A percentile compares a stretch with the other conserved stretches of the same genome.
Evolutionary conservation across 2,329 filamentous ascomycete genomes (phyloP).

Genomic region (Nothomitra cinnamomea): DNA sequence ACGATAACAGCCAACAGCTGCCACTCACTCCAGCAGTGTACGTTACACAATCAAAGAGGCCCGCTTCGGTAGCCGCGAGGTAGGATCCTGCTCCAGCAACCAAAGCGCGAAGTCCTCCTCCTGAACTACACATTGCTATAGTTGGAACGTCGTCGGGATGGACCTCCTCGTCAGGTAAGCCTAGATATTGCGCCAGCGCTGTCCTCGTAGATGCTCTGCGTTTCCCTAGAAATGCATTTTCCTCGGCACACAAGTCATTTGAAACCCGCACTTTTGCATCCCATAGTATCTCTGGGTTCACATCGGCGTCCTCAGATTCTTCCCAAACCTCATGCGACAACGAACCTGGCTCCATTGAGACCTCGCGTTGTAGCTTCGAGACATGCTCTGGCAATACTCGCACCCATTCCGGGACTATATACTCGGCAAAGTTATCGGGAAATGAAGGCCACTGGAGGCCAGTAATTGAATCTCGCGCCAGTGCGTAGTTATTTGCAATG

Average conservation of each 20-base stretch:
- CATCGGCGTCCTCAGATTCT: slow-evolving; percentile 67
- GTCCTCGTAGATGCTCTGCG: slow-evolving; percentile 51
- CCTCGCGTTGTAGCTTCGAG: slow-evolving; percentile 68
- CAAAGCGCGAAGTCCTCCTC: slow-evolving; percentile 75
- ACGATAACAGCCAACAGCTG: slow-evolving; percentile 82
- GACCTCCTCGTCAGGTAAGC: slow-evolving; percentile 61
- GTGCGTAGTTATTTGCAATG: slow-evolving; percentile 32
- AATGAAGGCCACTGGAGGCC: slow-evolving; percentile 27
- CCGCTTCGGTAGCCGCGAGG: slow-evolving; percentile 66
- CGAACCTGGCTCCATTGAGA: slow-evolving; percentile 75
- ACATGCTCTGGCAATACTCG: slow-evolving; percentile 58
- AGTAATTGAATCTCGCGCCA: slow-evolving; percentile 23
- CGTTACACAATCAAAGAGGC: slow-evolving; percentile 82
- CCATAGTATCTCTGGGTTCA: slow-evolving; percentile 76
- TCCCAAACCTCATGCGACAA: slow-evolving; percentile 86
- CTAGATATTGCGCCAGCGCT: slow-evolving; percentile 69
- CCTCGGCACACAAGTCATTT: slow-evolving; percentile 63
- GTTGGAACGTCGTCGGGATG: slow-evolving; percentile 83
- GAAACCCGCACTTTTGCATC: slow-evolving; percentile 72
- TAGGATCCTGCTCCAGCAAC: slow-evolving; percentile 83
- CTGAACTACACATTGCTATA: slow-evolving; percentile 89
- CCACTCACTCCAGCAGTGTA: slow-evolving; percentile 94
- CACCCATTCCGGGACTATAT: slow-evolving; percentile 71
- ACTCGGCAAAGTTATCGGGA: slow-evolving; percentile 42
- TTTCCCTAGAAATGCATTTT: slow-evolving; percentile 54